Conservation (phyloP, 2,329 filamentous ascomycete species). For the Cytospora mali region DNA sequence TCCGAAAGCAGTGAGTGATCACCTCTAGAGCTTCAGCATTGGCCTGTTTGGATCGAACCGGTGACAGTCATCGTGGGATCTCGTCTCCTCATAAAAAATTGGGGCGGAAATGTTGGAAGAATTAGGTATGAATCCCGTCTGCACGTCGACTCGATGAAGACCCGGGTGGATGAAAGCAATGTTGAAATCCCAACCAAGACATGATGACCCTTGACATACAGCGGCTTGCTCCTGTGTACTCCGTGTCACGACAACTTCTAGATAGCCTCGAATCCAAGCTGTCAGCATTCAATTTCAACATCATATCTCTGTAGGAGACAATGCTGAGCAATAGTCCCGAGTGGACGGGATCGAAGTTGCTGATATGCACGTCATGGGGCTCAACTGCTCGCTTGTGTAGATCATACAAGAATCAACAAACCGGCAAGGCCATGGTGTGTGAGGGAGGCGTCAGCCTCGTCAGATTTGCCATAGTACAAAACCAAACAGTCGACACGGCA, state of each 20-base stretch:
- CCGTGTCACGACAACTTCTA: background rate
- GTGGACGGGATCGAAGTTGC: background rate
- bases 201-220: too few relatives aligned
- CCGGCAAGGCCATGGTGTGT: background rate
- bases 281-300: background rate
- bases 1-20: constrained; percentile 5
- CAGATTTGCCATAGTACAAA: constrained; percentile 9
- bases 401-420: background rate
- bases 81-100: too few relatives aligned
- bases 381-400: background rate
- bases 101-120: background rate
- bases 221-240: background rate
- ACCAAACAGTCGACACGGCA: constrained; percentile 10
- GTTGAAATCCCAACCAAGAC: too few relatives aligned
- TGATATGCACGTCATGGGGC: background rate
- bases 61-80: background rate
- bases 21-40: background rate
- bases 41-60: background rate
- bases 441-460: constrained; percentile 10
- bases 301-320: background rate
- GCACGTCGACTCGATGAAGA: background rate
- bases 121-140: background rate
- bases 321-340: background rate
- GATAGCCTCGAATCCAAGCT: background rate
- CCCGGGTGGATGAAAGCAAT: background rate